Percentiles rank a stretch among this genome's conserved stretches.
Conservation (phyloP, 495 filamentous ascomycete genomes). For the Penicillium mononematosum region DNA sequence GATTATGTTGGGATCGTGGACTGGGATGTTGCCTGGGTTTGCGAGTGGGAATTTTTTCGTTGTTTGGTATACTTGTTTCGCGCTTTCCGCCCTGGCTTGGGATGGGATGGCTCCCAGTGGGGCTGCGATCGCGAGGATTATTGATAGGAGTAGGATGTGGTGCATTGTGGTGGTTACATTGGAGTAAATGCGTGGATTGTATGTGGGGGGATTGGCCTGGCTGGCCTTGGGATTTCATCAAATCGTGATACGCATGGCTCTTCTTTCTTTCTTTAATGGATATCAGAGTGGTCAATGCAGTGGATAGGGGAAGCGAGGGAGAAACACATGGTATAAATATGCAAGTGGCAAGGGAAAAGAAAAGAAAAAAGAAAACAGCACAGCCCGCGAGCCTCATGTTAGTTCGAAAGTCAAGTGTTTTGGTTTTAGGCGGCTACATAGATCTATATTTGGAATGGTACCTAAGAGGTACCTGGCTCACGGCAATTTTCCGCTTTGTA, state of each 20-base stretch:
- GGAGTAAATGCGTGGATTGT: neutral
- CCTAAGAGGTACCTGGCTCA: neutral
- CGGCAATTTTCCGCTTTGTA: no score
- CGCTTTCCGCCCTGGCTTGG: constrained; percentile 2
- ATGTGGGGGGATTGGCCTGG: neutral
- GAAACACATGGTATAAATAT: constrained; percentile 8
- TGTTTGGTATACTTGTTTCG: constrained; percentile 29
- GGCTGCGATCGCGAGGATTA: constrained; percentile 8
- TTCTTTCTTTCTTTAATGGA: neutral
- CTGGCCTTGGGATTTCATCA: neutral
- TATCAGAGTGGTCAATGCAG: neutral
- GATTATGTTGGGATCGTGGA: constrained; percentile 45
- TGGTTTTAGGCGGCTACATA: constrained; percentile 5
- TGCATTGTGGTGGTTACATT: constrained; percentile 5
- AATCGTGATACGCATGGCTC: neutral
- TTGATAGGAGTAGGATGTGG: constrained; percentile 2
- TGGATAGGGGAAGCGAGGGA: neutral
- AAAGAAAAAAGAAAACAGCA: constrained; percentile 4
- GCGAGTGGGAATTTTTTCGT: constrained; percentile 35
- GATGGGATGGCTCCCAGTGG: constrained; percentile 17
- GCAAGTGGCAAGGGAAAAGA: constrained; percentile 9
- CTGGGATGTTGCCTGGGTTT: constrained; percentile 36
- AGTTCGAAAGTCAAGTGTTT: constrained; percentile 25
- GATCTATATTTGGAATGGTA: constrained; percentile 1
- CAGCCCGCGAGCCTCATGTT: constrained; percentile 8